phyloP scores from a whole-genome alignment of 2,329 filamentous ascomycete genomes.

The Grosmannia clavigera region DNA sequence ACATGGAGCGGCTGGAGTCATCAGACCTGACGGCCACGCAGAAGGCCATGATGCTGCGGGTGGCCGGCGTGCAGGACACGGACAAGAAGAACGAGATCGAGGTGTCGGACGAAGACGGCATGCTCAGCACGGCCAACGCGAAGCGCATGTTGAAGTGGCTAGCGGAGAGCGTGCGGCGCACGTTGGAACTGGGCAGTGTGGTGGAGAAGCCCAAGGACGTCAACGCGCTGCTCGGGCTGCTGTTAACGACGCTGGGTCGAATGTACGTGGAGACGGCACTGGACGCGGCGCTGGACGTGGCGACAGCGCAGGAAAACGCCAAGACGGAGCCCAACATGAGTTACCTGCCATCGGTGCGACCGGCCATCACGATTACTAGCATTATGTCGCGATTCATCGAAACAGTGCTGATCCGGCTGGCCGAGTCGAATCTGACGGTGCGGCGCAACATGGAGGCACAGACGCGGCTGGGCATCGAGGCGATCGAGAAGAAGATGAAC shows the following conservation, averaged over 20 bases:
- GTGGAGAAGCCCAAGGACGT: slow-evolving; percentile 92
- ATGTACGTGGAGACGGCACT: slow-evolving; percentile 59
- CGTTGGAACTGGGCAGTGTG: slow-evolving; percentile 77
- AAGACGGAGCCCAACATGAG: slow-evolving; percentile 80
- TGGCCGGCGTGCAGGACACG: slow-evolving; percentile 72
- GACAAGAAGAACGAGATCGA: slow-evolving; percentile 78
- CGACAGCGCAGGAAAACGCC: slow-evolving; percentile 60
- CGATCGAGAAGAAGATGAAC: slow-evolving; percentile 75
- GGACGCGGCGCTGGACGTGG: slow-evolving; percentile 60
- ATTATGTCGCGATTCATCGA: slow-evolving; percentile 88
- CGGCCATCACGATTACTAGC: slow-evolving; percentile 78
- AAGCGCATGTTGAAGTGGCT: slow-evolving; percentile 98
- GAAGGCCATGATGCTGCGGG: slow-evolving; percentile 77
- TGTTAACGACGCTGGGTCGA: slow-evolving; percentile 79
- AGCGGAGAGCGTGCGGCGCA: slow-evolving; percentile 83
- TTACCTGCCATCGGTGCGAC: slow-evolving; percentile 67
- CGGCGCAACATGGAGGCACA: slow-evolving; percentile 81
- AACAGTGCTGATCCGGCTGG: slow-evolving; percentile 80
- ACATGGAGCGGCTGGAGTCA: slow-evolving; percentile 78
- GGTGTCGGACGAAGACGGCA: slow-evolving; percentile 79
- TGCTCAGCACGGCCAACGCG: slow-evolving; percentile 71
- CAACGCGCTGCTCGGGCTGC: slow-evolving; percentile 66
- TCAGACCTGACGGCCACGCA: slow-evolving; percentile 80
- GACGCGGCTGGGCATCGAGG: slow-evolving; percentile 57
- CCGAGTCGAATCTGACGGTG: slow-evolving; percentile 80